These are phyloP conservation scores for Sugiyamaella americana DNA, from an alignment of 805 yeast species.

Conservation along the genomic window DNA sequence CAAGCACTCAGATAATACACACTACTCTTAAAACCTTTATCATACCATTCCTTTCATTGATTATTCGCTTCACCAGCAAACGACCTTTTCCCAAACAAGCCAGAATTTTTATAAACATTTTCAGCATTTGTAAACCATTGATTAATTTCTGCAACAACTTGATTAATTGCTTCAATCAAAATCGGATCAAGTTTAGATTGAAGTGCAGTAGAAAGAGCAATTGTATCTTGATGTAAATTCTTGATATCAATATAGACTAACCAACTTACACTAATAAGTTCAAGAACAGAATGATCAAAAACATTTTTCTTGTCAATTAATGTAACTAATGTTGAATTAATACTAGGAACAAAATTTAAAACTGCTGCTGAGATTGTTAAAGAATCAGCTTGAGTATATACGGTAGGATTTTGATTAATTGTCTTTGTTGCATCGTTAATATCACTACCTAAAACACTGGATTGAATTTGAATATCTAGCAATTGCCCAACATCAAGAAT, in stretches of 20 bases:
- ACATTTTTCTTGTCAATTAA: slow-evolving; percentile 12
- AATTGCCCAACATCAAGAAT: slow-evolving; percentile 7
- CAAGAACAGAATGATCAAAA: slow-evolving; percentile 11
- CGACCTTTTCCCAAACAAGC: neutral
- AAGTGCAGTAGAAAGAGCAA: slow-evolving; percentile 6
- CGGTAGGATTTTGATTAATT: neutral
- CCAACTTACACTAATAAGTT: slow-evolving; percentile 9
- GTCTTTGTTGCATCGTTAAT: slow-evolving; percentile 5
- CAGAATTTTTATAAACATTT: slow-evolving; percentile 1
- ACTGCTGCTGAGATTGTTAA: slow-evolving; percentile 3
- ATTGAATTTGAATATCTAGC: slow-evolving; percentile 7
- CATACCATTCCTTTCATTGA: too few species aligned
- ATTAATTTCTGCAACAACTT: slow-evolving; percentile 5
- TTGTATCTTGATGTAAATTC: slow-evolving; percentile 7
- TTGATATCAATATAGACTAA: slow-evolving; percentile 10
- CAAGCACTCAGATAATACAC: too few species aligned
- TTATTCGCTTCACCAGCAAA: too few species aligned
- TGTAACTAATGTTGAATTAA: slow-evolving; percentile 7
- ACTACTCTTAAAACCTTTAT: too few species aligned
- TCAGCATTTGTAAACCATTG: slow-evolving; percentile 12
- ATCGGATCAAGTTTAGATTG: slow-evolving; percentile 5
- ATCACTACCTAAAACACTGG: neutral
- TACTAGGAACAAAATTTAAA: slow-evolving; percentile 8
- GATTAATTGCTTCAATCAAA: slow-evolving; percentile 1
- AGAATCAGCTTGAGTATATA: slow-evolving; percentile 3